Evolutionary conservation across 768 basidiomycete species (phyloP).

Genomic region (Porpolomopsis calyptriformis): DNA sequence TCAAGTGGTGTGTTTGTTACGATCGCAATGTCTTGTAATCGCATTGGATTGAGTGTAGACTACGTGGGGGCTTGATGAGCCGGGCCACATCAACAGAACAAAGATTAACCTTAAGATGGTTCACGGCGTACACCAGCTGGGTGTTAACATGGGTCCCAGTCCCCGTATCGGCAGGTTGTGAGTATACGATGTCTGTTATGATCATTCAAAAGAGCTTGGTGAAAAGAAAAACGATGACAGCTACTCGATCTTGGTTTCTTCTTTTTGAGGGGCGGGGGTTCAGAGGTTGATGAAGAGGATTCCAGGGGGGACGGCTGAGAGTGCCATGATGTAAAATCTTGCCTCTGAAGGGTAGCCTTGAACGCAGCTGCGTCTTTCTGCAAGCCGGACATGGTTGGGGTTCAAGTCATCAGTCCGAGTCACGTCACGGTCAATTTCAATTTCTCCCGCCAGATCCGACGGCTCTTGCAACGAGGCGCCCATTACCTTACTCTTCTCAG

Average conservation of each 20-base stretch:
- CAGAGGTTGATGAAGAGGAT: conserved; percentile 16
- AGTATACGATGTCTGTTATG: conserved; percentile 59
- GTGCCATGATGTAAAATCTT: conserved; percentile 70
- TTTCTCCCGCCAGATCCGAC: too few species aligned
- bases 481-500: too few species aligned
- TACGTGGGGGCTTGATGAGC: conserved; percentile 16
- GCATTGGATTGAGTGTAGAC: conserved; percentile 70
- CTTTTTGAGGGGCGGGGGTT: conserved; percentile 33
- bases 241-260: conserved; percentile 60
- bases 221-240: conserved; percentile 14
- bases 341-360: conserved; percentile 51
- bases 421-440: background rate
- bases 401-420: background rate
- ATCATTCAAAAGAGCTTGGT: background rate
- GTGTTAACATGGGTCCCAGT: conserved; percentile 77
- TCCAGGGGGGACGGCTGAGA: conserved; percentile 40
- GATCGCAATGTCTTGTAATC: conserved; percentile 80
- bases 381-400: conserved; percentile 47
- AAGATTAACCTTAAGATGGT: conserved; percentile 58
- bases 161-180: conserved; percentile 81
- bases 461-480: too few species aligned
- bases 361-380: conserved; percentile 64
- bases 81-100: background rate
- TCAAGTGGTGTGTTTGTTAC: conserved; percentile 70
- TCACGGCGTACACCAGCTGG: conserved; percentile 76